phyloP scores from a whole-genome alignment of 192 early-diverging fungal species.

The Kappamyces sp. region DNA sequence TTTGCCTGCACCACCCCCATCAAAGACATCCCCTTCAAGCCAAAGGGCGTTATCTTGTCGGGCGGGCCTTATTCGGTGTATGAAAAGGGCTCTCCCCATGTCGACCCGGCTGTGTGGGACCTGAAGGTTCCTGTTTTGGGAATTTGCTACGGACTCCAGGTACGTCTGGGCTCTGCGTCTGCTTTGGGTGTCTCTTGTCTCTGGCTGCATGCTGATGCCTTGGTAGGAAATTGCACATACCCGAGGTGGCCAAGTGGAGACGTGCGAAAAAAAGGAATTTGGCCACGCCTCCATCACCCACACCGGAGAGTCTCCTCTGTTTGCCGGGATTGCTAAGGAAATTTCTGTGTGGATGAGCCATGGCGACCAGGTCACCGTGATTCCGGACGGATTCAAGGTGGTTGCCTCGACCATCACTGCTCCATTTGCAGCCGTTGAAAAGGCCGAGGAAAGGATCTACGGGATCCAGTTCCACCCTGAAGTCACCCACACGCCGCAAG shows the following conservation, averaged over 20 bases:
- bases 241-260: constrained; percentile 80
- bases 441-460: constrained; percentile 73
- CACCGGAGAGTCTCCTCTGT: constrained; percentile 58
- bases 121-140: constrained; percentile 88
- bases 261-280: constrained; percentile 90
- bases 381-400: constrained; percentile 74
- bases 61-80: constrained; percentile 97
- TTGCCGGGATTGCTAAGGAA: constrained; percentile 61
- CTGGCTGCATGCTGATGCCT: not conserved
- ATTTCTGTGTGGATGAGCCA: constrained; percentile 92
- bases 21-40: constrained; percentile 86
- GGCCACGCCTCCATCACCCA: constrained; percentile 80
- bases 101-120: constrained; percentile 84
- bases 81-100: constrained; percentile 87
- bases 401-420: constrained; percentile 84
- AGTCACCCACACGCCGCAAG: constrained; percentile 92
- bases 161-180: constrained; percentile 7
- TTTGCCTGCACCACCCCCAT: constrained; percentile 95
- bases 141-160: constrained; percentile 98
- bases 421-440: constrained; percentile 83
- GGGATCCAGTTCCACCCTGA: constrained; percentile 99
- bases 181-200: not conserved
- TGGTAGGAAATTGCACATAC: constrained; percentile 77
- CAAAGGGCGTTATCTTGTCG: constrained; percentile 94
- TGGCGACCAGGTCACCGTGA: constrained; percentile 84